phyloP scores from a whole-genome alignment of 192 early-diverging fungal species.

The Backusella psychrophila region DNA sequence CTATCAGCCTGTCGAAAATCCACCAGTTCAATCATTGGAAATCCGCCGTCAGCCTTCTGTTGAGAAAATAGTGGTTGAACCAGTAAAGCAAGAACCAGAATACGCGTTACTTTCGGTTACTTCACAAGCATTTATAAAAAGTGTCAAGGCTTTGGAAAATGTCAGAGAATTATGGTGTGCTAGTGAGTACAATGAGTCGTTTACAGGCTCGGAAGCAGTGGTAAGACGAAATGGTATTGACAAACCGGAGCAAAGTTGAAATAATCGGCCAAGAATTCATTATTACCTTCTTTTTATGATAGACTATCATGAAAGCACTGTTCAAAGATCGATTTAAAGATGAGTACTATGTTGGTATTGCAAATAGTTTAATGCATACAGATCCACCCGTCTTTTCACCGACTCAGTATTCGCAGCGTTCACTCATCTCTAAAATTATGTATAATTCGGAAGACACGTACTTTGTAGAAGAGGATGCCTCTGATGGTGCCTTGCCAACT shows the following conservation, averaged over 20 bases:
- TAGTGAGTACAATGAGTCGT: constrained; percentile 25
- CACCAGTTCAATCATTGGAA: not conserved
- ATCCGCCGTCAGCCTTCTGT: not conserved
- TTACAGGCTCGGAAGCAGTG: constrained; percentile 34
- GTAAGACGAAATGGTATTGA: not conserved
- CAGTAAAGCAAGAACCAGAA: constrained; percentile 6
- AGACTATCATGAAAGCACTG: constrained; percentile 16
- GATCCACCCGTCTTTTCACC: constrained; percentile 26
- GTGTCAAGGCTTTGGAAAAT: constrained; percentile 8
- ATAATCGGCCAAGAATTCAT: not conserved
- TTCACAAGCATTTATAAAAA: constrained; percentile 6
- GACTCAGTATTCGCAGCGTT: constrained; percentile 28
- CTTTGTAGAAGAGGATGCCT: constrained; percentile 24
- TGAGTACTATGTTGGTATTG: constrained; percentile 17
- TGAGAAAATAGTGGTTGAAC: not conserved
- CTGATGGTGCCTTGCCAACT: constrained; percentile 53
- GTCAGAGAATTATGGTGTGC: constrained; percentile 23
- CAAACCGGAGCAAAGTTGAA: not conserved
- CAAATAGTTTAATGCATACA: constrained; percentile 28
- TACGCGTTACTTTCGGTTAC: constrained; percentile 21
- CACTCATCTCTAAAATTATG: constrained; percentile 28
- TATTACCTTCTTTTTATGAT: not conserved
- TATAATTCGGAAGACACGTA: constrained; percentile 36
- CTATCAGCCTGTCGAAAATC: not conserved
- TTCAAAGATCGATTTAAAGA: constrained; percentile 19